phyloP scores from a whole-genome alignment of 352 stramenopile species.

The Pythium guiyangense region DNA sequence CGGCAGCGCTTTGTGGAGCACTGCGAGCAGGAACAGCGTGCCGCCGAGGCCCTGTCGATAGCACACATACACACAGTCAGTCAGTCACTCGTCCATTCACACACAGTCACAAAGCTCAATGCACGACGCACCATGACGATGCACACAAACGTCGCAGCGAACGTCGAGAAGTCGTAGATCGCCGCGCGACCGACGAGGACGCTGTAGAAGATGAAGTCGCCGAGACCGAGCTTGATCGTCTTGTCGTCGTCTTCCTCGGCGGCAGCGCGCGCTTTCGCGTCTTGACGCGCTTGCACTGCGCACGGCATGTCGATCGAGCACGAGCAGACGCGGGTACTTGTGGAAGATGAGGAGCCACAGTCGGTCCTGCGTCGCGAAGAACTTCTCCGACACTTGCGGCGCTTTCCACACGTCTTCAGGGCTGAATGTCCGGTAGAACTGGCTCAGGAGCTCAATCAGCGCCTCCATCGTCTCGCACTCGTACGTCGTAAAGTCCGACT shows the following conservation, averaged over 20 bases:
- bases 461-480: slow-evolving; percentile 77
- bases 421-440: slow-evolving; percentile 79
- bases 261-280: slow-evolving; percentile 37
- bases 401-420: slow-evolving; percentile 81
- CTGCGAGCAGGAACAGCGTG: slow-evolving; percentile 94
- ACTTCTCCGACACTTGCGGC: slow-evolving; percentile 74
- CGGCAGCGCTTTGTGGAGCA: slow-evolving; percentile 92
- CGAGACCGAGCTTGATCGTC: slow-evolving; percentile 92
- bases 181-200: slow-evolving; percentile 95
- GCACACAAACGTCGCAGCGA: slow-evolving; percentile 90
- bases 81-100: not conserved
- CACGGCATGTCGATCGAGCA: slow-evolving; percentile 79
- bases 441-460: slow-evolving; percentile 49
- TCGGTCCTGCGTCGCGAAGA: slow-evolving; percentile 68
- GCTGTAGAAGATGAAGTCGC: slow-evolving; percentile 99
- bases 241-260: slow-evolving; percentile 69
- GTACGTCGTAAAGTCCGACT: slow-evolving; percentile 73
- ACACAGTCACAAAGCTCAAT: not conserved
- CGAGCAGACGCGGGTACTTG: slow-evolving; percentile 83
- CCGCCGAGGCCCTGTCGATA: slow-evolving; percentile 76
- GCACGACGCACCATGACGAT: slow-evolving; percentile 86
- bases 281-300: slow-evolving; percentile 57
- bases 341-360: slow-evolving; percentile 84
- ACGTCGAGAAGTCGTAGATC: slow-evolving; percentile 95
- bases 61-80: slow-evolving; percentile 1